Evolutionary conservation across 768 basidiomycete genomes (phyloP), one percentile per base, ranked within the genome.

Genomic region (Pleurotus salmoneostramineus): DNA sequence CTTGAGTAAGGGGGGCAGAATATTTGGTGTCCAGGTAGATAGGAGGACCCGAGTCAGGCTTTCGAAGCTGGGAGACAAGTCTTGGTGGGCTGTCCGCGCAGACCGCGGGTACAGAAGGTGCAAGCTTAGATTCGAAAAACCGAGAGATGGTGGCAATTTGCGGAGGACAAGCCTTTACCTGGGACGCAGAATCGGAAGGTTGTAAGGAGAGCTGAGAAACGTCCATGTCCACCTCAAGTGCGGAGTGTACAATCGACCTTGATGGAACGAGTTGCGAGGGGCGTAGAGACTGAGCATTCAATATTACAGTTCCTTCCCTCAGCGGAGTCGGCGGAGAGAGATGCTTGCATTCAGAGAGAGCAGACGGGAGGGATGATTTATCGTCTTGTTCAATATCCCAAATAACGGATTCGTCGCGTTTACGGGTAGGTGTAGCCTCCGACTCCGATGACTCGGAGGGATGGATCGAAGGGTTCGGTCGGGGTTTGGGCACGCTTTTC

Each of bases 181-280:
- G 84, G 32, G 84, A 86, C 32, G 79, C 83, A 31, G 84, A 86
- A 51, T 86, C 76, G 6, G 80, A 86, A 7, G 84, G 71, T 32
- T 70, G 66, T n/a, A 72, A 63, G 31, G 69, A 68, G 31, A 65
- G 63, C 47, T 59, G 63, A 10, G 62, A 63, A 31, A n/a, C 15
- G 15, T 34, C 50, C 6, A 32, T 11, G 11, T 37, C 50, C 35
- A 36, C 37, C 52, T 31, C 27, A 15, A 55, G 14, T 37, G 12
- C 32, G 6, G 7, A 14, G 7, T 7, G 5, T 33, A 35, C 50
- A 33, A 17, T 15, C 10, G n/a, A 35, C 21, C 21, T 27, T 27
- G 21, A 27, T 14, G 8, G 33, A 45, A 12, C 27, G 49, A 21
- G 12, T 7, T 15, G n/a, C 34, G 27, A 15, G 36, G 33, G 31